These are phyloP conservation scores for Ustilago hordei DNA, from an alignment of 1,284 basidiomycete species.

Conservation along the genomic window DNA sequence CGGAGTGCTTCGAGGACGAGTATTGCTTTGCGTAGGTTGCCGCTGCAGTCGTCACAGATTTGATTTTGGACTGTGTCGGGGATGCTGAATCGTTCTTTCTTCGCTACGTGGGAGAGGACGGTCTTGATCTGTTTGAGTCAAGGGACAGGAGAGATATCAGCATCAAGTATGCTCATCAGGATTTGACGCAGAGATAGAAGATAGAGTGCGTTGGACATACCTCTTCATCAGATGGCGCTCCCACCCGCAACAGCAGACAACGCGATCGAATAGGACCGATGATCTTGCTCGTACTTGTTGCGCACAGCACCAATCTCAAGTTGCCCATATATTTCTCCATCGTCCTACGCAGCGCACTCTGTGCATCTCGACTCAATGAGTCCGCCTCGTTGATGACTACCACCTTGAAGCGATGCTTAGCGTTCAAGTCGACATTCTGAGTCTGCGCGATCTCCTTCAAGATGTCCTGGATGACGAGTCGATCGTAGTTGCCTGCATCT, in stretches of 20 bases:
- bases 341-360: conserved; percentile 93
- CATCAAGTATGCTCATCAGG: neutral
- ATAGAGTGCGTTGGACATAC: conserved; percentile 26
- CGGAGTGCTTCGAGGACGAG: conserved; percentile 94
- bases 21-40: conserved; percentile 94
- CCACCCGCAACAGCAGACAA: conserved; percentile 91
- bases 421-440: conserved; percentile 94
- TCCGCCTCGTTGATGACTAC: conserved; percentile 99
- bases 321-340: conserved; percentile 99
- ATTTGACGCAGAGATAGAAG: neutral
- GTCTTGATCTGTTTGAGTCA: conserved; percentile 76
- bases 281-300: conserved; percentile 95
- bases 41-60: conserved; percentile 84
- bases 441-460: conserved; percentile 99
- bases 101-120: conserved; percentile 83
- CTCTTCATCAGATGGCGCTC: conserved; percentile 83
- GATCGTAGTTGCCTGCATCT: conserved; percentile 95
- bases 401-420: conserved; percentile 98
- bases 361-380: conserved; percentile 91
- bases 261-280: conserved; percentile 97
- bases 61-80: conserved; percentile 80
- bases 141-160: neutral
- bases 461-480: conserved; percentile 95
- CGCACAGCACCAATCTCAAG: conserved; percentile 94
- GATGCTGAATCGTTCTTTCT: conserved; percentile 82